Evolutionary conservation across 2,329 filamentous ascomycete genomes (phyloP).

Genomic region (Fusarium dlaminii): DNA sequence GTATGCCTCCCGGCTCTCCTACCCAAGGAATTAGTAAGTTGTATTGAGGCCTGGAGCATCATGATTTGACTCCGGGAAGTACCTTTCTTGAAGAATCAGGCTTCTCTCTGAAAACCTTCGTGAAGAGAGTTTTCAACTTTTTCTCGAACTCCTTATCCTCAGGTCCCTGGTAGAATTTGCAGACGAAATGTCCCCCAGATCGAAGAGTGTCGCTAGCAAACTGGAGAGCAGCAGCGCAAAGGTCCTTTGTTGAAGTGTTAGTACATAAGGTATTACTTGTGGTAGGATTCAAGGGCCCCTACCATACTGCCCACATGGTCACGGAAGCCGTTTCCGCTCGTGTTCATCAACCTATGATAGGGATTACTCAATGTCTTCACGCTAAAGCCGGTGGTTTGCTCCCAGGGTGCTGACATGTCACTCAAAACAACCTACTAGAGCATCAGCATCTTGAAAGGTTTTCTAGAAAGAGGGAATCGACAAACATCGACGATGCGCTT

Average conservation of each 20-base stretch:
- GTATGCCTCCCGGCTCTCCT: conserved; percentile 76
- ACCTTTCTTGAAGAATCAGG: conserved; percentile 90
- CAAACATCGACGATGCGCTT: conserved; percentile 74
- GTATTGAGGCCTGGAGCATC: not conserved
- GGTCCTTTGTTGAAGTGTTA: conserved; percentile 67
- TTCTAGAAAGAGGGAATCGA: conserved; percentile 10
- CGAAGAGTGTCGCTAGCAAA: conserved; percentile 89
- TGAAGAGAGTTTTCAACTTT: conserved; percentile 79
- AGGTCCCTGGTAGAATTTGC: conserved; percentile 94
- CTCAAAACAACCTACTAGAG: conserved; percentile 78
- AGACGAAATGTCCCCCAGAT: conserved; percentile 88
- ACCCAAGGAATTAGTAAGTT: not conserved
- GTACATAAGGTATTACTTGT: not conserved
- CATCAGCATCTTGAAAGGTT: conserved; percentile 23
- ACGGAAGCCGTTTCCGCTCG: conserved; percentile 84
- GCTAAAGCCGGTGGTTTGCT: conserved; percentile 79
- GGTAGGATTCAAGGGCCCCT: conserved; percentile 45
- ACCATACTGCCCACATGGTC: conserved; percentile 98
- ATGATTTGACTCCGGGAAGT: conserved; percentile 28
- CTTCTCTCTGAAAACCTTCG: conserved; percentile 85
- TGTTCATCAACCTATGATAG: conserved; percentile 99
- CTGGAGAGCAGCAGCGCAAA: conserved; percentile 84
- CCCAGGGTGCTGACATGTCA: conserved; percentile 99
- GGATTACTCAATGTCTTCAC: conserved; percentile 94
- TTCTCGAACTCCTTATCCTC: conserved; percentile 85